These are phyloP conservation scores for Penicillium olsonii DNA, from an alignment of 2,329 filamentous ascomycete species.

Conservation along the genomic window DNA sequence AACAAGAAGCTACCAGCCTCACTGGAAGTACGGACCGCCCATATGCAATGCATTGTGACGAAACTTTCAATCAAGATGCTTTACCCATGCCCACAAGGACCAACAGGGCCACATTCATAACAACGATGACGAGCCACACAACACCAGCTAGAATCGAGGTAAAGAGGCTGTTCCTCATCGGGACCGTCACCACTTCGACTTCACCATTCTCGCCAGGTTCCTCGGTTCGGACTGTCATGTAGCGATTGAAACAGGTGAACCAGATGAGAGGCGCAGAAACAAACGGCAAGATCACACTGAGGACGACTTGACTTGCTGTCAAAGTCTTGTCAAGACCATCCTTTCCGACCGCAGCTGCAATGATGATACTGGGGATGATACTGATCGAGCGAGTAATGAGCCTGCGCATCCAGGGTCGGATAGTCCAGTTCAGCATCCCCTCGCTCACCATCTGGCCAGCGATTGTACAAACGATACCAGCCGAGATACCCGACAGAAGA, in stretches of 20 bases:
- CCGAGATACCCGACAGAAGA: conserved; percentile 75
- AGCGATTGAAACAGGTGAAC: conserved; percentile 76
- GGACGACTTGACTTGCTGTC: conserved; percentile 73
- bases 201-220: conserved; percentile 36
- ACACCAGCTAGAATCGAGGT: conserved; percentile 58
- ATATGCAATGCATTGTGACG: neutral
- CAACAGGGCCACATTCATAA: conserved; percentile 78
- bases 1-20: neutral
- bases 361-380: conserved; percentile 79
- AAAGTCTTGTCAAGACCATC: conserved; percentile 70
- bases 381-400: conserved; percentile 77
- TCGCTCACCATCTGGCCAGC: conserved; percentile 87
- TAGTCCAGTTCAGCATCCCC: conserved; percentile 73
- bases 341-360: conserved; percentile 75
- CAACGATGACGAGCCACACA: conserved; percentile 72
- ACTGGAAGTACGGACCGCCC: neutral
- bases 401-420: conserved; percentile 76
- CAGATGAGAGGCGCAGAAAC: conserved; percentile 81
- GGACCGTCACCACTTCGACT: conserved; percentile 38
- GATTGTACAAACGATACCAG: conserved; percentile 86
- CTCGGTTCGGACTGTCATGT: conserved; percentile 70
- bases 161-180: conserved; percentile 74
- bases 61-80: conserved; percentile 23
- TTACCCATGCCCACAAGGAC: conserved; percentile 64
- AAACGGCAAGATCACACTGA: conserved; percentile 79